Percentiles rank a stretch among this genome's conserved stretches.
These are phyloP conservation scores for Spiromastix sp. DNA, from an alignment of 2,329 filamentous ascomycete species.

Conservation along the genomic window DNA sequence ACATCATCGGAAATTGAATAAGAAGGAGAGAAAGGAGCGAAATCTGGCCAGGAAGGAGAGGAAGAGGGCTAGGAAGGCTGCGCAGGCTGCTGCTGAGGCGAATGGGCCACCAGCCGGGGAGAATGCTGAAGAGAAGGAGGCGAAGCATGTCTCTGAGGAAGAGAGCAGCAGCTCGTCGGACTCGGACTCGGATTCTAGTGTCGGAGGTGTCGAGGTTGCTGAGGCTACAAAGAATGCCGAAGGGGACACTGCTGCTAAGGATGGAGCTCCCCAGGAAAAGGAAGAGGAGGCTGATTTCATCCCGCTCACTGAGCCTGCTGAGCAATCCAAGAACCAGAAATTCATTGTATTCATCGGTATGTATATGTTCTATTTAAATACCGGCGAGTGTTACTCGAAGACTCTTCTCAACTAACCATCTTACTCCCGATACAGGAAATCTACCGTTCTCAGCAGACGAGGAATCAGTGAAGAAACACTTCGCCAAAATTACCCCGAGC, in stretches of 20 bases:
- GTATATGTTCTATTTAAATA: conserved; percentile 12
- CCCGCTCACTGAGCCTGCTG: too few relatives aligned
- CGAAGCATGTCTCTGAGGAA: conserved; percentile 4
- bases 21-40: conserved; percentile 8
- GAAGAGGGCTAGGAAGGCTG: conserved; percentile 7
- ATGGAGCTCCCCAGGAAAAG: conserved; percentile 13
- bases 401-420: background rate
- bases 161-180: too few relatives aligned
- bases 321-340: conserved; percentile 36
- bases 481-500: conserved; percentile 60
- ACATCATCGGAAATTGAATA: conserved; percentile 11
- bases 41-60: conserved; percentile 5
- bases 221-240: conserved; percentile 3
- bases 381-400: too few relatives aligned
- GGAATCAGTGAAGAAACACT: conserved; percentile 61
- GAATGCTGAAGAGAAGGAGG: conserved; percentile 9
- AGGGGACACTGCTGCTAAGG: conserved; percentile 6
- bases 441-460: conserved; percentile 74
- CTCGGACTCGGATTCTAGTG: too few relatives aligned
- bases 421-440: conserved; percentile 51
- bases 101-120: conserved; percentile 5
- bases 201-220: too few relatives aligned
- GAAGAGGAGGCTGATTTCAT: too few relatives aligned
- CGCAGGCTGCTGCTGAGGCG: background rate
- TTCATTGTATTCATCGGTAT: conserved; percentile 71